These are phyloP conservation scores for Eucalyptus fibrosa DNA, from an alignment of 345 rosid species.

Conservation along the genomic window DNA sequence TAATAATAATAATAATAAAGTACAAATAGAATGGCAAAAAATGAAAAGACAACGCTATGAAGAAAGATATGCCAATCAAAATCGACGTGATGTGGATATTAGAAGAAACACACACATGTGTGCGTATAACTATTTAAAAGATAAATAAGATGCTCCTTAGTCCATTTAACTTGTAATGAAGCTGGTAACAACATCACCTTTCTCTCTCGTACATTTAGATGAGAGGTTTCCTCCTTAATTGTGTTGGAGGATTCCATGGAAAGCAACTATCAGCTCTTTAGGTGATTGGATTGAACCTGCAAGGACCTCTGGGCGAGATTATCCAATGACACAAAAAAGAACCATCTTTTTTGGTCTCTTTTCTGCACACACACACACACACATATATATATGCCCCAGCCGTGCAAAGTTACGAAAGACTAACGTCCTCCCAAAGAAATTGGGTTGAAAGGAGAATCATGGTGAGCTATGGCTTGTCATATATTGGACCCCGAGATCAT, in stretches of 20 bases:
- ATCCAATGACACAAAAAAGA: background rate
- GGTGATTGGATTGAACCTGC: background rate
- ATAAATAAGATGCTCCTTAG: background rate
- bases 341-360: background rate
- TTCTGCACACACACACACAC: too few relatives aligned
- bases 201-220: too few relatives aligned
- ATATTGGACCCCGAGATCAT: background rate
- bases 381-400: too few relatives aligned
- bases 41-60: background rate
- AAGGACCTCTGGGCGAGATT: background rate
- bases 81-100: background rate
- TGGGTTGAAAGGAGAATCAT: background rate
- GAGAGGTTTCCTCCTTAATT: too few relatives aligned
- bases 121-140: background rate
- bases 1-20: background rate
- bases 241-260: too few relatives aligned
- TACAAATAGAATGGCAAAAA: background rate
- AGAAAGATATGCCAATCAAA: background rate
- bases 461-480: background rate
- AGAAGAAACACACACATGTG: background rate
- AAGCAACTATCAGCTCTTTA: background rate
- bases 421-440: background rate
- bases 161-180: background rate
- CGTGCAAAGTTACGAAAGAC: background rate
- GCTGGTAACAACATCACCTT: fast-evolving